Evolutionary conservation across 2,329 filamentous ascomycete species (phyloP), one percentile per base, ranked within the genome.

Genomic region (Helicocarpus griseus): DNA sequence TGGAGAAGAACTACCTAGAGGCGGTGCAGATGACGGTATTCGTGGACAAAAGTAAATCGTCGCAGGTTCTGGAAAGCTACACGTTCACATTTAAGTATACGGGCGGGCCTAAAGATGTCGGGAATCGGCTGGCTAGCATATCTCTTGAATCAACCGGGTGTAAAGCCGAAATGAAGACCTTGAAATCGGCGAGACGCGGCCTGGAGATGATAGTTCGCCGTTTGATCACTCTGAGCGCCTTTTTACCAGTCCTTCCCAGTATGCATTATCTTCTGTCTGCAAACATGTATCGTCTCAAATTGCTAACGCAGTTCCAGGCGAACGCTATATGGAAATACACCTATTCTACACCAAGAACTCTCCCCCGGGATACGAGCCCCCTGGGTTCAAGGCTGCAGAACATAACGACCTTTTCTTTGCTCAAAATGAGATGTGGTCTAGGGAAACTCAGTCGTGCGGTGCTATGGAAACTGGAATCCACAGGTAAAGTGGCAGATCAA

Each of bases 51-150:
- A 56, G 67, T 17, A 52, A 62, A 5, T 63, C 65, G 2, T 56
- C 60, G 6, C 60, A 70, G 28, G 67, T 77, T n/a, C 46, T 77
- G 9, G 76, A 78, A 59, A 69, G 67, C 4, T 78, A 77, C 58
- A 74, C 69, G 1, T 77, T 77, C 55, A 68, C 66, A 4, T 73
- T 78, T 58, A 68, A 69, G 19, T 77, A 77, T 55, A 52, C 56
- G 54, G 46, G 59, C 51, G 50, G 62, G 49, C 9, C 53, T 61
- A 38, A 65, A 57, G 52, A 61, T 64, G 51, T 65, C 53, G 61
- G 56, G 52, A 66, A 43, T 60, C 63, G 54, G 51, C 58, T 57
- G 56, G 60, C 55, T 31, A 65, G 53, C 52, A 54, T 57, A 46
- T 70, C 53, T 2, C 56, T 67, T 35, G 58, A 65, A 8, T 56